phyloP scores from a whole-genome alignment of 441 rosid genomes.

The Euphorbia celastroides region DNA sequence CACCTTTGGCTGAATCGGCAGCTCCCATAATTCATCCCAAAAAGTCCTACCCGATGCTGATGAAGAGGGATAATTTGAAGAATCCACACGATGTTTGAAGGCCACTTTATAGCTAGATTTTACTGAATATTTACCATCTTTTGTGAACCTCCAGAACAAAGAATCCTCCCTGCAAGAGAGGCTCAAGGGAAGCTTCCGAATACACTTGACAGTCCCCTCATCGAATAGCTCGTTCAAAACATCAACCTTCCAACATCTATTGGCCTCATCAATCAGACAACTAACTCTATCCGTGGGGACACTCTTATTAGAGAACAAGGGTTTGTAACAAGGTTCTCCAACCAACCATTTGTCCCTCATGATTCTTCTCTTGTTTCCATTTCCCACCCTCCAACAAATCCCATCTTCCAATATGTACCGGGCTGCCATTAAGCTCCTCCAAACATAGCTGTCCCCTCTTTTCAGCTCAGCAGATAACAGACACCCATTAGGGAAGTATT shows the following conservation, averaged over 20 bases:
- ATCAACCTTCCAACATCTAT: neutral
- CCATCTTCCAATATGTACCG: neutral
- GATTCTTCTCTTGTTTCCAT: neutral
- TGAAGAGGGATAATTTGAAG: too few relatives aligned
- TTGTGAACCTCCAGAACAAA: too few relatives aligned
- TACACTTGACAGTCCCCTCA: too few relatives aligned
- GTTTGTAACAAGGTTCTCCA: neutral
- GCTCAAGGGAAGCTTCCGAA: neutral
- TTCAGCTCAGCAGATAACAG: neutral
- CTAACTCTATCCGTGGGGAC: neutral
- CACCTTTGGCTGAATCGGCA: too few relatives aligned
- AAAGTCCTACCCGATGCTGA: too few relatives aligned
- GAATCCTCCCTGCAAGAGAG: too few relatives aligned
- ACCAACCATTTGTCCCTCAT: neutral
- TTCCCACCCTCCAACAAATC: neutral
- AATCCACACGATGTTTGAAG: too few relatives aligned
- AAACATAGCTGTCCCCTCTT: neutral
- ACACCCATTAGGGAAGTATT: neutral
- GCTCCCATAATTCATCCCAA: too few relatives aligned
- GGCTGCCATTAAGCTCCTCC: neutral
- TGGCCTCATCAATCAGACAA: too few relatives aligned
- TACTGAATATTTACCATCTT: too few relatives aligned
- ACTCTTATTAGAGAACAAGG: neutral
- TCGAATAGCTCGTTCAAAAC: too few relatives aligned
- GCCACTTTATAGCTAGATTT: too few relatives aligned